phyloP scores from a whole-genome alignment of 1,139 yeast species.

The Taiozyma sp. region DNA sequence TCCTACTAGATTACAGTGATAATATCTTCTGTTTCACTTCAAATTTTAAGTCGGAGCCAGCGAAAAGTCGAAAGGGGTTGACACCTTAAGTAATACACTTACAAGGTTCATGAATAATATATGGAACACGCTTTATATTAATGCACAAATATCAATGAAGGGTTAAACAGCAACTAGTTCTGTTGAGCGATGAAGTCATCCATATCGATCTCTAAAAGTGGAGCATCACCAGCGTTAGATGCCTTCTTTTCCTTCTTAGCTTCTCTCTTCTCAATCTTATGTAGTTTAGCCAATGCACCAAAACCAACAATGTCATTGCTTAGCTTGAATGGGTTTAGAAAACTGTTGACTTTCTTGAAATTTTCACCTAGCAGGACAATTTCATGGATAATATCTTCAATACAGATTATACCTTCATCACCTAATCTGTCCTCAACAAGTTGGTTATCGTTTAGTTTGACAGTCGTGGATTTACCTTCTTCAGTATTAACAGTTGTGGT shows the following conservation, averaged over 20 bases:
- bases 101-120: background rate
- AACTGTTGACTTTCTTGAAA: constrained; percentile 53
- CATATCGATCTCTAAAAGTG: constrained; percentile 64
- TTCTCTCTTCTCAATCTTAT: constrained; percentile 33
- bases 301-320: constrained; percentile 71
- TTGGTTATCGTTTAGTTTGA: constrained; percentile 66
- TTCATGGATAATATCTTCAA: constrained; percentile 76
- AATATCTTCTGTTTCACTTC: no score
- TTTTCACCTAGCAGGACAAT: constrained; percentile 56
- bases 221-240: constrained; percentile 61
- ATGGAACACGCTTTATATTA: background rate
- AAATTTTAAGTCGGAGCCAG: no score
- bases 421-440: constrained; percentile 71
- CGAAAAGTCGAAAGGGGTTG: no score
- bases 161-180: constrained; percentile 10
- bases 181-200: constrained; percentile 50
- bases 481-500: constrained; percentile 39
- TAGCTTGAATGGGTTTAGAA: constrained; percentile 66
- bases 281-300: constrained; percentile 42
- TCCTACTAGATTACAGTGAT: no score
- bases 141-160: background rate
- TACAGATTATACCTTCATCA: constrained; percentile 66
- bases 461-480: constrained; percentile 31
- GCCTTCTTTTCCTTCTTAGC: constrained; percentile 36
- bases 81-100: no score